Evolutionary conservation across 1,284 basidiomycete species (phyloP).

Genomic region (Peniophora sp.): DNA sequence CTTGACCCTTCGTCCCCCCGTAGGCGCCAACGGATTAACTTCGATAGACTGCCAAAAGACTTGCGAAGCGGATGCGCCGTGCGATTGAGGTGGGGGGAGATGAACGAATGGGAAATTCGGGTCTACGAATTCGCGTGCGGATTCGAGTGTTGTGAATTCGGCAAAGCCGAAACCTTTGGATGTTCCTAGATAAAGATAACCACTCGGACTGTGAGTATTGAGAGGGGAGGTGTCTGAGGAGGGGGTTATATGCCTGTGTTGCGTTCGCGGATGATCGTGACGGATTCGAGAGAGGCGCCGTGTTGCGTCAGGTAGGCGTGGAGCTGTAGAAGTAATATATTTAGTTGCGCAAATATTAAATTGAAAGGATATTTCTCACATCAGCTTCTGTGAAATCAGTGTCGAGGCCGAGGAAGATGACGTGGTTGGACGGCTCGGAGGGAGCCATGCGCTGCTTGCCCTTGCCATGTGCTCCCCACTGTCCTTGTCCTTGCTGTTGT

Average conservation of each 20-base stretch:
- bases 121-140: conserved; percentile 82
- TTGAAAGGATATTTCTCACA: conserved; percentile 52
- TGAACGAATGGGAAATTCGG: conserved; percentile 79
- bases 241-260: conserved; percentile 86
- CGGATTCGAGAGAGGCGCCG: conserved; percentile 71
- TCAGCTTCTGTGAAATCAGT: conserved; percentile 85
- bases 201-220: conserved; percentile 46
- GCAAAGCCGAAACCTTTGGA: conserved; percentile 95
- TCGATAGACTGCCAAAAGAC: conserved; percentile 66
- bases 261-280: conserved; percentile 91
- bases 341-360: too few relatives aligned
- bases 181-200: conserved; percentile 54
- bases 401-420: conserved; percentile 89
- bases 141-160: conserved; percentile 76
- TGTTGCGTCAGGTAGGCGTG: conserved; percentile 70
- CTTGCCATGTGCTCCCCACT: conserved; percentile 18
- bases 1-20: conserved; percentile 71
- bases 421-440: conserved; percentile 78
- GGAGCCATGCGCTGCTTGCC: conserved; percentile 63
- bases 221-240: conserved; percentile 58
- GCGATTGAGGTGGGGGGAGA: conserved; percentile 77
- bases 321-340: conserved; percentile 41
- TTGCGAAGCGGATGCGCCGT: conserved; percentile 63
- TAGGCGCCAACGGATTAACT: conserved; percentile 50
- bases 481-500: conserved; percentile 31